phyloP scores from a whole-genome alignment of 2,329 filamentous ascomycete genomes.

The Colletotrichum falcatum region DNA sequence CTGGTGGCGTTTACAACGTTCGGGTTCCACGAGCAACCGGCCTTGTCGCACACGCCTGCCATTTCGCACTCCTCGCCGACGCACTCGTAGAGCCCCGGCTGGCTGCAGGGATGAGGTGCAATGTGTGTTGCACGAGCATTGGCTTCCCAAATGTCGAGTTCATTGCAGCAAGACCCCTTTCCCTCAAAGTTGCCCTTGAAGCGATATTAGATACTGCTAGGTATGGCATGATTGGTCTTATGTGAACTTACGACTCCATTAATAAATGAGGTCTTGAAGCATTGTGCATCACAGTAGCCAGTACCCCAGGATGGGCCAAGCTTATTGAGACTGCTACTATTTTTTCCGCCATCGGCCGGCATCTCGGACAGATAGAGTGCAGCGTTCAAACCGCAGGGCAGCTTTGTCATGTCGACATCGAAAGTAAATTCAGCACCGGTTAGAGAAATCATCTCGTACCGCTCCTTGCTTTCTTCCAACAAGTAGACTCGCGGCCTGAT shows the following conservation, averaged over 20 bases:
- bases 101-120: constrained; percentile 69
- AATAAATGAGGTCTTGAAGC: constrained; percentile 60
- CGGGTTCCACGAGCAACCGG: constrained; percentile 54
- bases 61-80: constrained; percentile 45
- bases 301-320: constrained; percentile 70
- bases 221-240: constrained; percentile 47
- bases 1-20: constrained; percentile 45
- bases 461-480: constrained; percentile 61
- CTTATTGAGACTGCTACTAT: constrained; percentile 61
- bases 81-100: constrained; percentile 56
- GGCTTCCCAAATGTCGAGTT: constrained; percentile 77
- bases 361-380: constrained; percentile 74
- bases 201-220: constrained; percentile 42
- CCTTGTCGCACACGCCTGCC: constrained; percentile 52
- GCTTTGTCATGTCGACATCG: constrained; percentile 72
- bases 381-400: constrained; percentile 75
- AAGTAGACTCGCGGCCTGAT: constrained; percentile 65
- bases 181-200: constrained; percentile 65
- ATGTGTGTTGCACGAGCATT: constrained; percentile 69
- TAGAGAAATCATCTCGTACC: constrained; percentile 69
- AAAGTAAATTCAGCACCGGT: constrained; percentile 73
- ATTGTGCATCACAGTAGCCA: constrained; percentile 71
- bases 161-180: constrained; percentile 73
- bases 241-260: constrained; percentile 53
- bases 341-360: constrained; percentile 69